These are phyloP conservation scores for Taphrina confusa DNA, from an alignment of 1,139 yeast genomes.

Conservation along the genomic window DNA sequence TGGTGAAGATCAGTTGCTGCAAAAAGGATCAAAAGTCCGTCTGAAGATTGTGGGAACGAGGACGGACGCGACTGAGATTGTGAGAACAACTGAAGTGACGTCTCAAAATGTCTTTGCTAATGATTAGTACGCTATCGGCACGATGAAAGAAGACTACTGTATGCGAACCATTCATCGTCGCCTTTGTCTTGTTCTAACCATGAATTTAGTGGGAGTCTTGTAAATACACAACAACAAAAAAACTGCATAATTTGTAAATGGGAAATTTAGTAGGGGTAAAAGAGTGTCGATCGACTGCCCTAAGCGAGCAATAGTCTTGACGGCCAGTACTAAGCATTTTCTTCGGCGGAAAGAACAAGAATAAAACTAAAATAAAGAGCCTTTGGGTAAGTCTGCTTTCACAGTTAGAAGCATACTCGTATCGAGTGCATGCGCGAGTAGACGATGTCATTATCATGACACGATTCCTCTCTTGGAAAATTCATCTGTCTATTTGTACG, in stretches of 20 bases:
- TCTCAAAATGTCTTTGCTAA: constrained; percentile 20
- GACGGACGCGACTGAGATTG: constrained; percentile 95
- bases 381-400: no score
- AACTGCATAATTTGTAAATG: constrained; percentile 14
- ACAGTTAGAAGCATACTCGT: no score
- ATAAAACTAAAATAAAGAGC: no score
- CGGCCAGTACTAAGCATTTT: not conserved
- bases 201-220: constrained; percentile 19
- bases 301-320: not conserved
- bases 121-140: constrained; percentile 54
- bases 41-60: constrained; percentile 96
- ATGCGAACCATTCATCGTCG: constrained; percentile 58
- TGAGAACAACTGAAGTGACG: constrained; percentile 40
- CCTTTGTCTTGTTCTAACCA: constrained; percentile 41
- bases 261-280: not conserved
- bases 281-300: not conserved
- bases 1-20: constrained; percentile 91
- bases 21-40: constrained; percentile 89
- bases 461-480: no score
- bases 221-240: constrained; percentile 9
- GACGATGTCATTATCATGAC: no score
- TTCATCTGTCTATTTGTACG: no score
- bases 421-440: no score
- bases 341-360: not conserved
- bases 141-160: constrained; percentile 88